These are phyloP conservation scores for Boletus rex-veris DNA, from an alignment of 768 basidiomycete genomes.

Conservation along the genomic window DNA sequence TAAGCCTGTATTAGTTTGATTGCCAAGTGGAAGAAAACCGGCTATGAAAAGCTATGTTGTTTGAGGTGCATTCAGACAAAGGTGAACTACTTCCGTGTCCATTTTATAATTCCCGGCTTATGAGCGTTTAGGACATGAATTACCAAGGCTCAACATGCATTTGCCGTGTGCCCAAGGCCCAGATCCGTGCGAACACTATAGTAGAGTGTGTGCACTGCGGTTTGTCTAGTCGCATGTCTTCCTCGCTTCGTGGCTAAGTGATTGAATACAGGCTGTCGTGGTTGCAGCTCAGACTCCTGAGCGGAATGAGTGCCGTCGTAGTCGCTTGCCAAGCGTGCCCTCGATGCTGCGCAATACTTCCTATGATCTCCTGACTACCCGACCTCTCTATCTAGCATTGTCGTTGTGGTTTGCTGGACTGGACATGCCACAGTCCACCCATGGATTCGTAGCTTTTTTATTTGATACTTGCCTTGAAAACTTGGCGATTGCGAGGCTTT, in stretches of 20 bases:
- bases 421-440: not conserved
- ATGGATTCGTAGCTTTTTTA: not conserved
- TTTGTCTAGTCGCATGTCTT: conserved; percentile 39
- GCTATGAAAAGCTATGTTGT: conserved; percentile 98
- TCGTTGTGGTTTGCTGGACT: not conserved
- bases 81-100: conserved; percentile 38
- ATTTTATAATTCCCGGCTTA: conserved; percentile 9
- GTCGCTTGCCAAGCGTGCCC: not conserved
- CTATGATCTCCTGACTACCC: not conserved
- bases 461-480: not conserved
- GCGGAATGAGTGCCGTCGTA: not conserved
- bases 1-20: conserved; percentile 59
- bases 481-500: not conserved
- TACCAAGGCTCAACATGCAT: conserved; percentile 98
- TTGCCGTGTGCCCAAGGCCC: conserved; percentile 94
- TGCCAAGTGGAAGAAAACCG: conserved; percentile 99
- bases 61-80: conserved; percentile 93
- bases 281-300: conserved; percentile 86
- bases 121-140: conserved; percentile 82
- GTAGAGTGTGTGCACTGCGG: conserved; percentile 98
- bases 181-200: conserved; percentile 83
- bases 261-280: conserved; percentile 66
- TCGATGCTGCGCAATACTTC: too few relatives aligned
- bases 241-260: conserved; percentile 7
- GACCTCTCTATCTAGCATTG: not conserved